A percentile compares a stretch with the other conserved stretches of the same genome.
Evolutionary conservation across 176 grass and related monocot species (phyloP).

Genomic region (Poa pratensis): DNA sequence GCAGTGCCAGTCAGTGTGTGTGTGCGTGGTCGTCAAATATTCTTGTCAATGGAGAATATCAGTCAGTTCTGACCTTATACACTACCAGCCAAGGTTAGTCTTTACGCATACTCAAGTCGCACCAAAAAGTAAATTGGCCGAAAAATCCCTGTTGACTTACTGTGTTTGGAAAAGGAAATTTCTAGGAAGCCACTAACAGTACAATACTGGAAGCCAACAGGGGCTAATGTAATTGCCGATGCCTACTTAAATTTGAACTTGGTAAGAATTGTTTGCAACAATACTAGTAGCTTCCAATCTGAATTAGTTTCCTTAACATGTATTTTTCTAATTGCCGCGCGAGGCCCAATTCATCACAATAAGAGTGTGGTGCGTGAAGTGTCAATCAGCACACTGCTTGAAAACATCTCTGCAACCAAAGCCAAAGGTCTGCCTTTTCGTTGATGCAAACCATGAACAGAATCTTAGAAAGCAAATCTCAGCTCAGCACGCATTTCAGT

Average conservation of each 20-base stretch:
- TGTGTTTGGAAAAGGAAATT: slow-evolving; percentile 1
- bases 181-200: background rate
- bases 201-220: background rate
- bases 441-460: slow-evolving; percentile 27
- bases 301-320: background rate
- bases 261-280: background rate
- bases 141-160: background rate
- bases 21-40: slow-evolving; percentile 28
- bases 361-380: background rate
- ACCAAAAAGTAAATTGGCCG: too few species aligned
- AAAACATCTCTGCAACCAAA: slow-evolving; percentile 6
- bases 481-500: background rate
- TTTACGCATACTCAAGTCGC: too few species aligned
- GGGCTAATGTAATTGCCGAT: background rate
- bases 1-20: slow-evolving; percentile 1
- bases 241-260: background rate
- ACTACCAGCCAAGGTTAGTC: slow-evolving; percentile 18
- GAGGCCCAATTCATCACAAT: background rate
- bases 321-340: too few species aligned
- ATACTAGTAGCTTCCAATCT: background rate
- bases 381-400: slow-evolving; percentile 22
- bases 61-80: slow-evolving; percentile 39
- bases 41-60: slow-evolving; percentile 25
- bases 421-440: background rate
- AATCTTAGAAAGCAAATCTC: slow-evolving; percentile 32